Evolutionary conservation across 805 yeast species (phyloP).

Genomic region (Helenozyma baotianmanensis): DNA sequence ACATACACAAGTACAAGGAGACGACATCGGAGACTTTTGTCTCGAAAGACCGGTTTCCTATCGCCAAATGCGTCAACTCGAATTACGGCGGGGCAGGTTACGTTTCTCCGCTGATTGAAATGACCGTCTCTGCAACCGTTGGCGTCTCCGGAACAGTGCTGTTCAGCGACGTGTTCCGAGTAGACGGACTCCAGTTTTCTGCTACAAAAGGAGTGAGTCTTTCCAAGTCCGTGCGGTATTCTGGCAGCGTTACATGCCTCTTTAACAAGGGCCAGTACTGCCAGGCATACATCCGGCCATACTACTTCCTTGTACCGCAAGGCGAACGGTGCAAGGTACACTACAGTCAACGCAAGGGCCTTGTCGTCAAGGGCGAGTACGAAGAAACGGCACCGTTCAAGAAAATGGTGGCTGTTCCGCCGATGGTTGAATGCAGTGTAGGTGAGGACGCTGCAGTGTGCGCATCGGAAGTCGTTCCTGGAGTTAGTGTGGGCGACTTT

Average conservation of each 20-base stretch:
- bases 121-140: slow-evolving; percentile 4
- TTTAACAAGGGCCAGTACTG: slow-evolving; percentile 8
- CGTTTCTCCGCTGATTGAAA: slow-evolving; percentile 4
- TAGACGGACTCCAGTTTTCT: slow-evolving; percentile 3
- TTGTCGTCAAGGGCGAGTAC: slow-evolving; percentile 8
- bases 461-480: slow-evolving; percentile 6
- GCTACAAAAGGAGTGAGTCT: slow-evolving; percentile 4
- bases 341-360: slow-evolving; percentile 3
- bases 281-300: slow-evolving; percentile 14
- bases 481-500: slow-evolving; percentile 3
- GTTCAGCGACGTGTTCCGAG: not conserved
- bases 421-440: slow-evolving; percentile 13
- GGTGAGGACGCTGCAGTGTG: slow-evolving; percentile 9
- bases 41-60: slow-evolving; percentile 5
- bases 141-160: not conserved
- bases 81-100: slow-evolving; percentile 8
- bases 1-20: slow-evolving; percentile 3
- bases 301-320: slow-evolving; percentile 8
- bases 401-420: slow-evolving; percentile 7
- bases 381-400: slow-evolving; percentile 8
- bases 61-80: slow-evolving; percentile 10
- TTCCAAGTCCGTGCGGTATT: slow-evolving; percentile 7
- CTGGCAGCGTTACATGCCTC: slow-evolving; percentile 12
- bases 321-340: slow-evolving; percentile 5
- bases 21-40: not conserved